Evolutionary conservation across 257 asterid genomes (phyloP).

Genomic region (Solanum sejunctum): DNA sequence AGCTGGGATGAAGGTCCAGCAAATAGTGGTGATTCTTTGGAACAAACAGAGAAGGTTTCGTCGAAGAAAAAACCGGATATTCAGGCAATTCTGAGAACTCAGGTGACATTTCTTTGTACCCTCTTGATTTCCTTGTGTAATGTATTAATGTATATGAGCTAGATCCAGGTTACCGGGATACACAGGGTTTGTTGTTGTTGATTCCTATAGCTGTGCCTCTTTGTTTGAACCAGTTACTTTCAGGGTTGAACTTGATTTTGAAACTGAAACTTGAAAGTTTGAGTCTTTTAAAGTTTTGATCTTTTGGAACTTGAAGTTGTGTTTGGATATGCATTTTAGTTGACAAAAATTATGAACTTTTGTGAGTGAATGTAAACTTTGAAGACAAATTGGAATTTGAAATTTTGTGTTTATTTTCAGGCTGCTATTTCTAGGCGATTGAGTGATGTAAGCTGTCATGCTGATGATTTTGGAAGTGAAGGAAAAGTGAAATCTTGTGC

Average conservation of each 20-base stretch:
- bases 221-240: not conserved
- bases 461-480: slow-evolving; percentile 19
- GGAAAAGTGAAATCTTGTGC: slow-evolving; percentile 17
- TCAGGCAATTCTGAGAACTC: slow-evolving; percentile 89
- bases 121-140: not conserved
- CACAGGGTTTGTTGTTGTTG: too few species aligned
- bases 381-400: not conserved
- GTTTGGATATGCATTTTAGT: not conserved
- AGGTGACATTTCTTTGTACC: slow-evolving; percentile 24
- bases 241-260: not conserved
- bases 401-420: slow-evolving; percentile 15
- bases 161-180: too few species aligned
- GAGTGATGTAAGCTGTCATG: slow-evolving; percentile 64
- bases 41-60: slow-evolving; percentile 33
- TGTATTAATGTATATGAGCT: not conserved
- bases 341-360: not conserved
- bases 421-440: slow-evolving; percentile 95
- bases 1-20: slow-evolving; percentile 76
- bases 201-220: not conserved
- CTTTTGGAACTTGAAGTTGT: not conserved
- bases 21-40: slow-evolving; percentile 34
- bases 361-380: not conserved
- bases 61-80: slow-evolving; percentile 46
- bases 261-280: too few species aligned
- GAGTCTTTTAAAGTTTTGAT: too few species aligned